Conservation (phyloP, 495 filamentous ascomycete species). For the Aspergillus affinis region DNA sequence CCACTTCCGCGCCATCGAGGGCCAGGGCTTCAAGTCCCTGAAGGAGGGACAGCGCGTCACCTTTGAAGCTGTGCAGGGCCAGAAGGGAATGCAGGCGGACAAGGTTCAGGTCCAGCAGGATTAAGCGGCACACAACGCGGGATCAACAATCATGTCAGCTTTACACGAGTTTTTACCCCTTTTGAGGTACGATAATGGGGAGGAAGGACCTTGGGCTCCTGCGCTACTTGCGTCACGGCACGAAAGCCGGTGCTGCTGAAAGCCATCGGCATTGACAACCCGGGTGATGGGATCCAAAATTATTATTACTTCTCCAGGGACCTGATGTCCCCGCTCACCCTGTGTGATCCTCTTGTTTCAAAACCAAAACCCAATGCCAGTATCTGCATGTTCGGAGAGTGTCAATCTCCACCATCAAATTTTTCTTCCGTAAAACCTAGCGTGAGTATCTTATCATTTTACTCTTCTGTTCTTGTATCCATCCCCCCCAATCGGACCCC, state of each 20-base stretch:
- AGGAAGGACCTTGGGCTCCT: neutral
- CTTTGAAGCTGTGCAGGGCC: slow-evolving; percentile 6
- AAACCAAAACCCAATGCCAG: neutral
- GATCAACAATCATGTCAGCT: neutral
- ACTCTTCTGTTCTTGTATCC: neutral
- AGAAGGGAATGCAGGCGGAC: slow-evolving; percentile 2
- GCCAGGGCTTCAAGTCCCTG: neutral
- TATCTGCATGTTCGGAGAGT: neutral
- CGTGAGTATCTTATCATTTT: neutral
- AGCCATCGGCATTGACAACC: neutral
- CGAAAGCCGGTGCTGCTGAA: neutral
- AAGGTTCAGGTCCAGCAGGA: neutral
- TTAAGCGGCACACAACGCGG: neutral
- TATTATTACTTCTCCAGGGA: neutral
- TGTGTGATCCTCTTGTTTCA: neutral
- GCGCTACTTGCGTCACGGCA: neutral
- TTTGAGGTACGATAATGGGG: neutral
- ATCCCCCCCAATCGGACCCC: neutral
- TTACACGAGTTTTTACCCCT: neutral
- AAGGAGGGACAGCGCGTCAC: slow-evolving; percentile 10
- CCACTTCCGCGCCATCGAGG: slow-evolving; percentile 1
- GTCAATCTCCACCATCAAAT: neutral
- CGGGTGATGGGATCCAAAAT: neutral
- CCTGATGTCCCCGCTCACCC: neutral
- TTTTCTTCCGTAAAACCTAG: neutral